These are phyloP conservation scores for Calendula officinalis DNA, from an alignment of 129 eudicot genomes.

Conservation along the genomic window DNA sequence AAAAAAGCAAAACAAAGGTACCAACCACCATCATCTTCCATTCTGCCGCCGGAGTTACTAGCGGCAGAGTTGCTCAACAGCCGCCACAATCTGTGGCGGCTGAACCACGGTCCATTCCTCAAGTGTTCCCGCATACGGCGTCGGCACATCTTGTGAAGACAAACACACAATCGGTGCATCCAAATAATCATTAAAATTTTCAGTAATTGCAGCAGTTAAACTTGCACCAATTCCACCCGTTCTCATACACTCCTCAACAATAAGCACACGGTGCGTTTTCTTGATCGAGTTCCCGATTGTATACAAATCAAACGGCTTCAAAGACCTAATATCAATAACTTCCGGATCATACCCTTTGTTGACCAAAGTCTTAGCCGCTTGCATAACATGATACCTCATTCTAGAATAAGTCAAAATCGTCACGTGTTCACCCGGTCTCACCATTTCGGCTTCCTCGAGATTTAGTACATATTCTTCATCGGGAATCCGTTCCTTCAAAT, in stretches of 20 bases:
- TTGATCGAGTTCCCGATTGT: slow-evolving; percentile 88
- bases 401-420: slow-evolving; percentile 84
- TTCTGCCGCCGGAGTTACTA: slow-evolving; percentile 10
- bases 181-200: slow-evolving; percentile 81
- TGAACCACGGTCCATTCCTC: slow-evolving; percentile 92
- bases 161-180: slow-evolving; percentile 90
- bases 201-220: slow-evolving; percentile 82
- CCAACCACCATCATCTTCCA: slow-evolving; percentile 1
- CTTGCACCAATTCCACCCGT: slow-evolving; percentile 98
- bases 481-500: slow-evolving; percentile 81
- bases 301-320: slow-evolving; percentile 88
- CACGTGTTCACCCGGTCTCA: slow-evolving; percentile 84
- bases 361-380: slow-evolving; percentile 84
- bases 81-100: slow-evolving; percentile 90
- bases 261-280: slow-evolving; percentile 86
- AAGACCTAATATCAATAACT: slow-evolving; percentile 83
- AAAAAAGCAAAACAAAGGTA: slow-evolving; percentile 22
- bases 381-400: slow-evolving; percentile 92
- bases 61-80: slow-evolving; percentile 88
- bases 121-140: slow-evolving; percentile 82
- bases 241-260: slow-evolving; percentile 96
- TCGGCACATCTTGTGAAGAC: slow-evolving; percentile 95
- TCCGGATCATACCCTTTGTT: slow-evolving; percentile 96
- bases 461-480: slow-evolving; percentile 72
- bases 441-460: slow-evolving; percentile 96